Percentiles rank a stretch among this genome's conserved stretches.
phyloP scores from a whole-genome alignment of 2,329 filamentous ascomycete genomes.

The Parastagonospora avenae region DNA sequence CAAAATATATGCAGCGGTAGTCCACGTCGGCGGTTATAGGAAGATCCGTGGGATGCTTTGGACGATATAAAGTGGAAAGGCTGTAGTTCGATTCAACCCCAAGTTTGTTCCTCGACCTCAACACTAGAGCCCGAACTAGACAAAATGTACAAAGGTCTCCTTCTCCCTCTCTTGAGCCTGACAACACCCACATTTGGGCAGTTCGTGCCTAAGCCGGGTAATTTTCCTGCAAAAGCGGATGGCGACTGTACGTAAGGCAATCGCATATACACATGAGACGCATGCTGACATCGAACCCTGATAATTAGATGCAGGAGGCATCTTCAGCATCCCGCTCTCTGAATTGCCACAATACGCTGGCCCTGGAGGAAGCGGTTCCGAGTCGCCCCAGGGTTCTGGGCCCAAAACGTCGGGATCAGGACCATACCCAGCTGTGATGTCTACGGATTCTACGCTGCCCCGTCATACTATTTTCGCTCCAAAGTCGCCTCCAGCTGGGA shows the following conservation, averaged over 20 bases:
- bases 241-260: not conserved
- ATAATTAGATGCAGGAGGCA: constrained; percentile 23
- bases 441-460: constrained; percentile 18
- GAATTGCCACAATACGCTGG: constrained; percentile 19
- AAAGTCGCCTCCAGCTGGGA: constrained; percentile 15
- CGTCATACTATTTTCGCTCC: constrained; percentile 24
- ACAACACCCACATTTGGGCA: not conserved
- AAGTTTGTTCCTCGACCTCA: not conserved
- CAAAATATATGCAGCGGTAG: not conserved
- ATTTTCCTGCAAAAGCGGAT: not conserved
- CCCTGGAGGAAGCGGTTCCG: constrained; percentile 8
- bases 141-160: constrained; percentile 4
- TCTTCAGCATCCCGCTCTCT: constrained; percentile 26
- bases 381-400: constrained; percentile 14
- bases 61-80: not conserved
- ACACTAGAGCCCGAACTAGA: not conserved
- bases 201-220: constrained; percentile 1
- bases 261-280: no score
- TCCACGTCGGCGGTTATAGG: not conserved
- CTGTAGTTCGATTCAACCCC: not conserved
- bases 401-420: constrained; percentile 24
- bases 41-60: not conserved
- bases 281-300: constrained; percentile 15
- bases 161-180: constrained; percentile 5
- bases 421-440: constrained; percentile 24